Base-by-base conservation (phyloP, 257 asterid genomes). In the Petunia secreta region DNA sequence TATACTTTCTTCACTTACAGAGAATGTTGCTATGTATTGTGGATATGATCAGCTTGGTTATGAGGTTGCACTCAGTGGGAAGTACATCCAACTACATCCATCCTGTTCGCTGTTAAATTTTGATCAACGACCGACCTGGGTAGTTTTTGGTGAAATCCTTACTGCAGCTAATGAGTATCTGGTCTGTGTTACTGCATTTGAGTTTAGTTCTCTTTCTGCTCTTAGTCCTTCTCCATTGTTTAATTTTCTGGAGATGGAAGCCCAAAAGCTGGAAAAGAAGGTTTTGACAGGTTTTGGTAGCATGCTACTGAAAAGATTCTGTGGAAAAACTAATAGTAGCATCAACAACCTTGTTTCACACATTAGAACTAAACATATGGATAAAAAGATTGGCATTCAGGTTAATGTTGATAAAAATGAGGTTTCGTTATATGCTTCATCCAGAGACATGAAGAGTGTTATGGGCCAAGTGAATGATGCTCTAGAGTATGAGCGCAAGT, bases 21-120 rank as follows among this genome's bases (percentile, higher is more conserved):
- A 93, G 84, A 95, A 93, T 84, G 96, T 93, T 82, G 98, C 99
- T 58, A 88, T 93, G 96, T 95, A 88, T 86, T 91, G 97, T 40
- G 99, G 99, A 75, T 88, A 88, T 84, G 98, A 95, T 85, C 92
- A 87, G 71, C 98, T 93, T 84, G 99, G 99, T 46, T 95, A 91
- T 89, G 89, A 90, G 84, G 97, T 95, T 83, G 97, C 94, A n/a
- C 55, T 84, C 6, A 86, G 93, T 52, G 85, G 89, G 87, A 95
- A 90, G 77, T 92, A 90, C 83, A 85, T 92, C 59, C 93, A 93
- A 77, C 80, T 95, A 52, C 99, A 95, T 84, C 99, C 99, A 8
- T 91, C 99, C 6, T 92, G 96, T 81, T 93, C 99, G 41, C 82
- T 95, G 82, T 86, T 90, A 68, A 92, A 82, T 82, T 95, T 93